A percentile compares a stretch with the other conserved stretches of the same genome.
Conservation (phyloP, 23 red algal species). For the Pyropia yezoensis region DNA sequence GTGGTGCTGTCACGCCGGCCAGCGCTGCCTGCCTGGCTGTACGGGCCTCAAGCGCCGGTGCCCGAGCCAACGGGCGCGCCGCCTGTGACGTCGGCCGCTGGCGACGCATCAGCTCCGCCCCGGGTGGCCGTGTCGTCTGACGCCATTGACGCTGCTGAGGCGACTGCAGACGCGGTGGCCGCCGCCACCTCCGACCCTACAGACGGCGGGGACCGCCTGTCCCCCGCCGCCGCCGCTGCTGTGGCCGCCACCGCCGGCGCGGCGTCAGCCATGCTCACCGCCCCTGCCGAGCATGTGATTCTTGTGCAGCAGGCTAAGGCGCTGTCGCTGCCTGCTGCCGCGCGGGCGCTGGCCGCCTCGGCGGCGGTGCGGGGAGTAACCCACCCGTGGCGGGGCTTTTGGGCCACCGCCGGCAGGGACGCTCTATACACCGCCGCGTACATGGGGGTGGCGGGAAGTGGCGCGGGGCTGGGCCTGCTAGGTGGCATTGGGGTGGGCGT, state of each 20-base stretch:
- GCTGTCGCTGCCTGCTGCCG: too few species aligned
- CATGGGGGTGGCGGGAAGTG: constrained; percentile 19
- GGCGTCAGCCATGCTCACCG: background rate
- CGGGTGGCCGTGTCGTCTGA: too few species aligned
- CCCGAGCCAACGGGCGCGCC: too few species aligned
- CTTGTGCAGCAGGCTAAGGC: too few species aligned
- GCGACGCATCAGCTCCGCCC: too few species aligned
- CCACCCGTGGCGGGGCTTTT: constrained; percentile 15
- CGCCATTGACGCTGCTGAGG: too few species aligned
- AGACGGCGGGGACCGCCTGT: too few species aligned
- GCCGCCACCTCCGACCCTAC: too few species aligned
- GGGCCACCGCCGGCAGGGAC: constrained; percentile 17
- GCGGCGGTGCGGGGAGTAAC: background rate
- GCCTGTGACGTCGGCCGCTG: too few species aligned
- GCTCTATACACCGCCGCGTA: constrained; percentile 30
- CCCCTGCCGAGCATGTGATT: too few species aligned
- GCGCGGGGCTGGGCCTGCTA: constrained; percentile 8
- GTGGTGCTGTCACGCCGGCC: background rate
- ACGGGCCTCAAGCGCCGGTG: background rate
- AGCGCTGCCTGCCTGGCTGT: background rate
- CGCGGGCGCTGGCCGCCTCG: too few species aligned
- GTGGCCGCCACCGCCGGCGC: constrained; percentile 11
- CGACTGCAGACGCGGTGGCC: too few species aligned
- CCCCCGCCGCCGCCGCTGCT: constrained; percentile 14
- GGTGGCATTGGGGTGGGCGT: background rate